phyloP scores from a whole-genome alignment of 2,329 filamentous ascomycete species.

The Passalora sequoiae region DNA sequence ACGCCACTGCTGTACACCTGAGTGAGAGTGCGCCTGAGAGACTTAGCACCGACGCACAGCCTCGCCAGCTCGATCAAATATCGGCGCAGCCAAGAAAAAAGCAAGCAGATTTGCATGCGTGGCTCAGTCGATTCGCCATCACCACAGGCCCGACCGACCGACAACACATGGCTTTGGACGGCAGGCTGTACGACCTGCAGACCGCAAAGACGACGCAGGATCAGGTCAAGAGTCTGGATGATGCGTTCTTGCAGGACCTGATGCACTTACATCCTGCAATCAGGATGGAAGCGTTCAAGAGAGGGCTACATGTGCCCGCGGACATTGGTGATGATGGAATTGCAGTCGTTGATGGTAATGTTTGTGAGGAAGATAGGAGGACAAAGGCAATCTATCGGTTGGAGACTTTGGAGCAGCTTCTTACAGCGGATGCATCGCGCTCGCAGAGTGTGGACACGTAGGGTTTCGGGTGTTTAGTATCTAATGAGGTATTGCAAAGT shows the following conservation, averaged over 20 bases:
- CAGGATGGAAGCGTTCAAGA: conserved; percentile 1
- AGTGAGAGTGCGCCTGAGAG: not conserved
- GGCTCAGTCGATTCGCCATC: not conserved
- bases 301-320: not conserved
- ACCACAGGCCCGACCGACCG: not conserved
- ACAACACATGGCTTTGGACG: too few relatives aligned
- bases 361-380: not conserved
- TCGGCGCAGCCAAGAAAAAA: not conserved
- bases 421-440: not conserved
- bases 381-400: not conserved
- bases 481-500: too few relatives aligned
- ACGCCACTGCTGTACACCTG: too few relatives aligned
- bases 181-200: not conserved
- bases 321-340: not conserved
- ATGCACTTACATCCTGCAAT: conserved; percentile 1
- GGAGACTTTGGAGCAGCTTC: not conserved
- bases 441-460: not conserved
- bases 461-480: too few relatives aligned
- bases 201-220: not conserved
- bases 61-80: not conserved
- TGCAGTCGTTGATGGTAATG: not conserved
- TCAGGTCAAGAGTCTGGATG: not conserved
- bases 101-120: not conserved
- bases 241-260: not conserved
- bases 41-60: not conserved